Conservation (phyloP, 2,329 filamentous ascomycete species). For the Didymosphaeria variabile region DNA sequence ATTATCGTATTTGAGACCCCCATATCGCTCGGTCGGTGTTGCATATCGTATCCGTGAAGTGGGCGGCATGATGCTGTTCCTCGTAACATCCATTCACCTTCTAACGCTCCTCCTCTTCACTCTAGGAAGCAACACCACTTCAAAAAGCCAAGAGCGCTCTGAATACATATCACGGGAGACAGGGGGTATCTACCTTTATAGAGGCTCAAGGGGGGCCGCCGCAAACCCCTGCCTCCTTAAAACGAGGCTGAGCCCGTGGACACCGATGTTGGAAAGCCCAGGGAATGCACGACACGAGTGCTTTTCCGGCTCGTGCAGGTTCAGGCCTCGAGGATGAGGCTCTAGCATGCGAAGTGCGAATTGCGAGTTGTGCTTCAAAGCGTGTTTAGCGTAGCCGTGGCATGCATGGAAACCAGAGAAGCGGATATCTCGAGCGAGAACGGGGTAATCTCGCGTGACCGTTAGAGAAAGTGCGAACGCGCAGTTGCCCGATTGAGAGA, state of each 20-base stretch:
- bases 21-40: neutral
- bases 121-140: neutral
- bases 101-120: neutral
- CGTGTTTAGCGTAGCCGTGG: too few relatives aligned
- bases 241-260: slow-evolving; percentile 6
- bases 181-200: slow-evolving; percentile 4
- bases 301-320: slow-evolving; percentile 8
- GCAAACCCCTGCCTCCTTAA: neutral
- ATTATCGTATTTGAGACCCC: neutral
- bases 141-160: neutral
- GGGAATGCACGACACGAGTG: slow-evolving; percentile 8
- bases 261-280: neutral
- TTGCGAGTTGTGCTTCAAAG: neutral
- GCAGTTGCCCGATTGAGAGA: neutral
- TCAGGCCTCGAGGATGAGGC: neutral
- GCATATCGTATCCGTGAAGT: neutral
- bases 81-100: neutral
- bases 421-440: neutral
- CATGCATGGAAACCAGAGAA: neutral
- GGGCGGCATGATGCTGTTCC: neutral
- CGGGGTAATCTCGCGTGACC: neutral
- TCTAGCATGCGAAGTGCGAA: slow-evolving; percentile 4
- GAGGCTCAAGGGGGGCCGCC: neutral
- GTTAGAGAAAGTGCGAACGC: neutral
- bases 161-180: neutral